phyloP scores from a whole-genome alignment of 805 yeast genomes.

The Wickerhamomyces hampshirensis region DNA sequence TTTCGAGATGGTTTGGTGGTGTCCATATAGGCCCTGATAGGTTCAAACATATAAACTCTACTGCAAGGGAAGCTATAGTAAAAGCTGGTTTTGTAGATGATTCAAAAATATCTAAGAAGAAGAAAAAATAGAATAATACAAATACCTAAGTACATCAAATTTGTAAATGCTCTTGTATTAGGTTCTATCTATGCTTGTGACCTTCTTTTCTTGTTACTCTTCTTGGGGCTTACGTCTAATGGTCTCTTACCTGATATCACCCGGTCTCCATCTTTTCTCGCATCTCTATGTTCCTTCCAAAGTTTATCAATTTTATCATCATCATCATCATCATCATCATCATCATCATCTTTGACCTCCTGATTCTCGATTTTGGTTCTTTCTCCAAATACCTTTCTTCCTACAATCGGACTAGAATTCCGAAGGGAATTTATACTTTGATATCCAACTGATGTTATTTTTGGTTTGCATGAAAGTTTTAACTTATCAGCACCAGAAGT shows the following conservation, averaged over 20 bases:
- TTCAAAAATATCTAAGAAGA: constrained; percentile 22
- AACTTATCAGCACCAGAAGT: constrained; percentile 22
- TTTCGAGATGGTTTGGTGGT: constrained; percentile 93
- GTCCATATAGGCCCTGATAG: constrained; percentile 87
- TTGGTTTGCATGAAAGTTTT: constrained; percentile 26
- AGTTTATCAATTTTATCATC: constrained; percentile 11
- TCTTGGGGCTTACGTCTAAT: constrained; percentile 13
- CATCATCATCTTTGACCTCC: constrained; percentile 2
- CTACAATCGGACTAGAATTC: constrained; percentile 14
- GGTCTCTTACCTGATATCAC: constrained; percentile 11
- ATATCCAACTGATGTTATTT: constrained; percentile 36
- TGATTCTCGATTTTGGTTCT: constrained; percentile 15
- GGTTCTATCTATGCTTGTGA: constrained; percentile 12
- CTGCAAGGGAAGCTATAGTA: constrained; percentile 79
- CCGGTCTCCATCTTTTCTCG: constrained; percentile 5
- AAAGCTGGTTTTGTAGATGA: constrained; percentile 47
- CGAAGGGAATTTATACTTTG: constrained; percentile 32
- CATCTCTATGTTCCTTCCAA: constrained; percentile 25
- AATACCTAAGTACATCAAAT: not conserved
- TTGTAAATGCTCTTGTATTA: too few species aligned
- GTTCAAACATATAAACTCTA: constrained; percentile 86
- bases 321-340: constrained; percentile 7
- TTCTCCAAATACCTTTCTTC: constrained; percentile 28
- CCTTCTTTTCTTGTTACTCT: constrained; percentile 16
- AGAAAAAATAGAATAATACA: constrained; percentile 20